Conservation (phyloP, 495 filamentous ascomycete genomes). For the Podospora sp. region DNA sequence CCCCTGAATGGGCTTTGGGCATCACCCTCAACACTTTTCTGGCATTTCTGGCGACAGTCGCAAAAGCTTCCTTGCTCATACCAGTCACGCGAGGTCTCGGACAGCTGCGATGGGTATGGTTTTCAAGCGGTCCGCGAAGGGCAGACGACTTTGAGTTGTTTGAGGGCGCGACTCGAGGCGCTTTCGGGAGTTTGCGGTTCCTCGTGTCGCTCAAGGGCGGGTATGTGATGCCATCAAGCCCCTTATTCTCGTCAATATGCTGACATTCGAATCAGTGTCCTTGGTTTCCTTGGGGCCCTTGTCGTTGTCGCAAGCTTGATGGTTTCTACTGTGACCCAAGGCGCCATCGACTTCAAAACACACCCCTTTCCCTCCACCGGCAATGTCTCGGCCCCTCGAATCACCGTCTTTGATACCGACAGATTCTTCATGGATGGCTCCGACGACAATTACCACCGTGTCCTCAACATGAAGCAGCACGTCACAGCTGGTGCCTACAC, state of each 20-base stretch:
- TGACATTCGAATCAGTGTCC: not conserved
- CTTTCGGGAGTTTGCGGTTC: slow-evolving; percentile 1
- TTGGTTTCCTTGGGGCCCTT: slow-evolving; percentile 1
- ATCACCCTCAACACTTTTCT: slow-evolving; percentile 4
- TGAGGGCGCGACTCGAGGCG: not conserved
- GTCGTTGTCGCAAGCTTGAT: not conserved
- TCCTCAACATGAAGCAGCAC: slow-evolving; percentile 13
- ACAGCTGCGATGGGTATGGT: slow-evolving; percentile 2
- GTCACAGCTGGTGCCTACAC: slow-evolving; percentile 6
- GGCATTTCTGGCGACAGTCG: slow-evolving; percentile 3
- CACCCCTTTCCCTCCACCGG: not conserved
- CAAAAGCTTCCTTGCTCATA: not conserved
- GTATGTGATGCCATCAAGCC: not conserved
- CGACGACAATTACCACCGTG: slow-evolving; percentile 9
- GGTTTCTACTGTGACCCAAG: slow-evolving; percentile 8
- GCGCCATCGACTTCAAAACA: slow-evolving; percentile 3
- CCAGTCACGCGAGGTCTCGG: not conserved
- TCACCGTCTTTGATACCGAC: slow-evolving; percentile 11
- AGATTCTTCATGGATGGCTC: slow-evolving; percentile 11
- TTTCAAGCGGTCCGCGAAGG: not conserved
- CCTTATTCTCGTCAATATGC: not conserved
- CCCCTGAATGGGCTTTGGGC: slow-evolving; percentile 2
- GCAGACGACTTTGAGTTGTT: slow-evolving; percentile 3
- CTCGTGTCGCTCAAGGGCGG: not conserved
- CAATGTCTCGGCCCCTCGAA: not conserved